phyloP scores from a whole-genome alignment of 192 early-diverging fungal species.

The Podila minutissima region DNA sequence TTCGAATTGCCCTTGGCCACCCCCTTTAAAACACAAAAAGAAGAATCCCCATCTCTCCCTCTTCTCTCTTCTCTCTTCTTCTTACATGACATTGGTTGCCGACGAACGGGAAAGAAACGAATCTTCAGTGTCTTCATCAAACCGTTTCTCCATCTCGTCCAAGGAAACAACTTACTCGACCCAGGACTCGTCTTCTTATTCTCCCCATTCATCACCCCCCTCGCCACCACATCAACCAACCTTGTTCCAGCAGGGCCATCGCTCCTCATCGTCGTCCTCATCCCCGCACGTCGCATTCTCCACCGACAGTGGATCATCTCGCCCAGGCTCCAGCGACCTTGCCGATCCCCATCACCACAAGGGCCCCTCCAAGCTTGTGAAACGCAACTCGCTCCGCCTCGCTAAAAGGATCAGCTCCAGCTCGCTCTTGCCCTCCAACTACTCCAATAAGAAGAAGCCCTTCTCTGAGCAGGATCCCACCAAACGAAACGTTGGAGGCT shows the following conservation, averaged over 20 bases:
- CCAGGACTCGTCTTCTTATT: neutral
- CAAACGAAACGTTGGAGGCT: constrained; percentile 1
- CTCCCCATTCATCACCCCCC: constrained; percentile 7
- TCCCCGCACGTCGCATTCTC: neutral
- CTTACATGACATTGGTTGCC: neutral
- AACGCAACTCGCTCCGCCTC: constrained; percentile 26
- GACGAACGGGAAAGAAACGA: constrained; percentile 4
- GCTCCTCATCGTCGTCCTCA: neutral
- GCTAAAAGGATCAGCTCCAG: constrained; percentile 30
- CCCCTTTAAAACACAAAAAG: neutral
- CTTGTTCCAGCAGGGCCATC: neutral
- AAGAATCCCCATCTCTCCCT: neutral
- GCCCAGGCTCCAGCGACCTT: neutral
- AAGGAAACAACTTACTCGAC: constrained; percentile 1
- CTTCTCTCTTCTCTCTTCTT: neutral
- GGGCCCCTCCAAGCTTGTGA: constrained; percentile 12
- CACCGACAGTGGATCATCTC: neutral
- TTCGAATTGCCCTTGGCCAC: no score
- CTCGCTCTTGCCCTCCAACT: constrained; percentile 31
- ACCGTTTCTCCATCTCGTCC: constrained; percentile 2
- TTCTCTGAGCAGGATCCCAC: constrained; percentile 2
- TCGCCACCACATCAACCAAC: neutral
- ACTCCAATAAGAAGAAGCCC: constrained; percentile 18
- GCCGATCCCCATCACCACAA: neutral
- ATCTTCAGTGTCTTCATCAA: neutral